Evolutionary conservation across 2,329 filamentous ascomycete genomes (phyloP).

Genomic region (Aspergillus sclerotialis): DNA sequence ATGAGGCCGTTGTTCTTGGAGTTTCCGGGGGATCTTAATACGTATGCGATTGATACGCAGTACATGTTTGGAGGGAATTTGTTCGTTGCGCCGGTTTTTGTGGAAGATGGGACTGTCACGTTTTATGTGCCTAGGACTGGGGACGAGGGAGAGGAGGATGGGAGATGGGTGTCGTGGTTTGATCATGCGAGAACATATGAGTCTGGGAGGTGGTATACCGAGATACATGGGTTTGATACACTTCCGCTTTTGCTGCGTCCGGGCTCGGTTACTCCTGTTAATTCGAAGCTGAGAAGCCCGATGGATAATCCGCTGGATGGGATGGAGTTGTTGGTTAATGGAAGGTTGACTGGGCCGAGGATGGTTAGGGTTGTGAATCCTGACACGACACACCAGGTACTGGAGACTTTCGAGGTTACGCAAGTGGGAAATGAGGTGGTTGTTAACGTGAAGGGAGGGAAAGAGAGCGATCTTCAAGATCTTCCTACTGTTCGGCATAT

Average conservation of each 20-base stretch:
- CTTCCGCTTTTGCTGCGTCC: slow-evolving; percentile 54
- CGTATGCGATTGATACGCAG: slow-evolving; percentile 62
- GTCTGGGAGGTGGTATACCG: slow-evolving; percentile 49
- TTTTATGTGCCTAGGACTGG: slow-evolving; percentile 53
- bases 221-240: slow-evolving; percentile 53
- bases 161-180: slow-evolving; percentile 41
- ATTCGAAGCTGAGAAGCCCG: slow-evolving; percentile 18
- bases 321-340: slow-evolving; percentile 26
- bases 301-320: slow-evolving; percentile 21
- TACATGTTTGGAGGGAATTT: slow-evolving; percentile 65
- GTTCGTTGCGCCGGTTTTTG: slow-evolving; percentile 58
- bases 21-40: slow-evolving; percentile 63
- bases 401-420: slow-evolving; percentile 16
- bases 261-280: slow-evolving; percentile 21
- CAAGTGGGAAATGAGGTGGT: slow-evolving; percentile 7
- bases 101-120: slow-evolving; percentile 55
- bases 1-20: slow-evolving; percentile 62
- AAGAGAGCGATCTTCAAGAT: too few relatives aligned
- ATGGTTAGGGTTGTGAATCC: slow-evolving; percentile 21
- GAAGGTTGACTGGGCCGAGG: slow-evolving; percentile 10
- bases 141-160: slow-evolving; percentile 48
- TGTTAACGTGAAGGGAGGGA: slow-evolving; percentile 10
- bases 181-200: slow-evolving; percentile 37
- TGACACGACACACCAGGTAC: slow-evolving; percentile 15
- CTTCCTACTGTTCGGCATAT: too few relatives aligned